phyloP scores from a whole-genome alignment of 2,329 filamentous ascomycete genomes.

The Ambrosiella cleistominuta region DNA sequence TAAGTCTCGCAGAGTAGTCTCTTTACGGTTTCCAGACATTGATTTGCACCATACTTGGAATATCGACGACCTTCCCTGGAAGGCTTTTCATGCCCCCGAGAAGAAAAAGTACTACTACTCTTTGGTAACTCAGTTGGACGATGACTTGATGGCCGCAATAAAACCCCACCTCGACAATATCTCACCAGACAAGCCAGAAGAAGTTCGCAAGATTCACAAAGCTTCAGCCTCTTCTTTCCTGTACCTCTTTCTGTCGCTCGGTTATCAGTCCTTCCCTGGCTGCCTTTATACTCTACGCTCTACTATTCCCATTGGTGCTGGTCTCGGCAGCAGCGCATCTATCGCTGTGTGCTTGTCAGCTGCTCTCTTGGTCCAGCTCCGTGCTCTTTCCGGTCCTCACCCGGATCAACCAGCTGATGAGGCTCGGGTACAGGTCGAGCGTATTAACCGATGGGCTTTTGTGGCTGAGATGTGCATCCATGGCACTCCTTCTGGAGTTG shows the following conservation, averaged over 20 bases:
- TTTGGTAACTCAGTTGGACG: slow-evolving; percentile 65
- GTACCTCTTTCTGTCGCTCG: slow-evolving; percentile 81
- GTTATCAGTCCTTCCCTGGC: slow-evolving; percentile 58
- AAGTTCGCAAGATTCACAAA: slow-evolving; percentile 68
- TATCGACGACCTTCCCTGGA: slow-evolving; percentile 82
- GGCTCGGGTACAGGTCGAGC: slow-evolving; percentile 75
- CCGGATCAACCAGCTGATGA: slow-evolving; percentile 78
- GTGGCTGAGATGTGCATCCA: slow-evolving; percentile 96
- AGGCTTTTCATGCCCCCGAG: slow-evolving; percentile 54
- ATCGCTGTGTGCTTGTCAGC: slow-evolving; percentile 77
- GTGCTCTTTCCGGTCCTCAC: slow-evolving; percentile 76
- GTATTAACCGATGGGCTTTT: slow-evolving; percentile 96
- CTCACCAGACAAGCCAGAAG: slow-evolving; percentile 46
- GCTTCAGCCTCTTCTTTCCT: slow-evolving; percentile 72
- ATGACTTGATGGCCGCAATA: slow-evolving; percentile 62
- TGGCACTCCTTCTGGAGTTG: slow-evolving; percentile 87
- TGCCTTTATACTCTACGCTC: slow-evolving; percentile 83
- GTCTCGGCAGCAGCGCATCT: slow-evolving; percentile 84
- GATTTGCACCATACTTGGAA: slow-evolving; percentile 82
- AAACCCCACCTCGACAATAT: slow-evolving; percentile 61
- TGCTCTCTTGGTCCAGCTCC: slow-evolving; percentile 72
- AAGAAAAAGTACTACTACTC: slow-evolving; percentile 97
- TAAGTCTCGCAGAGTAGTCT: slow-evolving; percentile 77
- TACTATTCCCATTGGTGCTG: slow-evolving; percentile 82
- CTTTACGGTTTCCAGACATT: slow-evolving; percentile 80